phyloP scores from a whole-genome alignment of 352 stramenopile genomes.

The Phytophthora ohioensis region DNA sequence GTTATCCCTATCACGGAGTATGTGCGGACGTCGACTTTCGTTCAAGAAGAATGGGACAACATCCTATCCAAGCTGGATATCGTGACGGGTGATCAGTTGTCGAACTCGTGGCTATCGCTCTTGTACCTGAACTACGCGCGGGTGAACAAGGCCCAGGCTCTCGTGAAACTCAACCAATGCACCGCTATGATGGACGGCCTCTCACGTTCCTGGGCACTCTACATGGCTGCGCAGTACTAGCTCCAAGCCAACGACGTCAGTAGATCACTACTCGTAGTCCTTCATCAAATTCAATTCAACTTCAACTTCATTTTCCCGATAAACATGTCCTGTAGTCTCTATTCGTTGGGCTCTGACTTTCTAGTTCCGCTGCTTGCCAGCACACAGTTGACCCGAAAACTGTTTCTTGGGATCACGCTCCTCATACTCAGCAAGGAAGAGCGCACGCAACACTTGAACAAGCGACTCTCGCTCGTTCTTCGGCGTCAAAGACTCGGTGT shows the following conservation, averaged over 20 bases:
- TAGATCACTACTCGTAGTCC: slow-evolving; percentile 8
- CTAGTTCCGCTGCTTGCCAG: slow-evolving; percentile 20
- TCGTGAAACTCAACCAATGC: slow-evolving; percentile 66
- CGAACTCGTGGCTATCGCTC: slow-evolving; percentile 70
- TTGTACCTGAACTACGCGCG: slow-evolving; percentile 80
- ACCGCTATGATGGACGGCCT: slow-evolving; percentile 74
- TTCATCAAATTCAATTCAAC: slow-evolving; percentile 14
- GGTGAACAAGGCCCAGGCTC: slow-evolving; percentile 50
- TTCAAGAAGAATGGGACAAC: slow-evolving; percentile 67
- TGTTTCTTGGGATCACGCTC: slow-evolving; percentile 56
- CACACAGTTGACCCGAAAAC: slow-evolving; percentile 51
- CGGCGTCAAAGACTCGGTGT: slow-evolving; percentile 13
- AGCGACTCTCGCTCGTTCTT: slow-evolving; percentile 29
- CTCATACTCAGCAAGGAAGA: slow-evolving; percentile 63
- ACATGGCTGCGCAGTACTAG: slow-evolving; percentile 57
- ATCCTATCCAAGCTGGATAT: slow-evolving; percentile 61
- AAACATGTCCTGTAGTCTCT: background rate
- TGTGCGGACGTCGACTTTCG: slow-evolving; percentile 59
- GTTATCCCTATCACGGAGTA: slow-evolving; percentile 71
- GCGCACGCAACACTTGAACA: slow-evolving; percentile 38
- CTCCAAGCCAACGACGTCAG: slow-evolving; percentile 11
- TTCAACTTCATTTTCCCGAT: slow-evolving; percentile 7
- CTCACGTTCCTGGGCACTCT: slow-evolving; percentile 84
- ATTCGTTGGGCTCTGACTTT: slow-evolving; percentile 4
- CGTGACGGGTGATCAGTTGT: slow-evolving; percentile 47